phyloP scores from a whole-genome alignment of 1,284 basidiomycete species.

The Paramarasmius palmivorus region DNA sequence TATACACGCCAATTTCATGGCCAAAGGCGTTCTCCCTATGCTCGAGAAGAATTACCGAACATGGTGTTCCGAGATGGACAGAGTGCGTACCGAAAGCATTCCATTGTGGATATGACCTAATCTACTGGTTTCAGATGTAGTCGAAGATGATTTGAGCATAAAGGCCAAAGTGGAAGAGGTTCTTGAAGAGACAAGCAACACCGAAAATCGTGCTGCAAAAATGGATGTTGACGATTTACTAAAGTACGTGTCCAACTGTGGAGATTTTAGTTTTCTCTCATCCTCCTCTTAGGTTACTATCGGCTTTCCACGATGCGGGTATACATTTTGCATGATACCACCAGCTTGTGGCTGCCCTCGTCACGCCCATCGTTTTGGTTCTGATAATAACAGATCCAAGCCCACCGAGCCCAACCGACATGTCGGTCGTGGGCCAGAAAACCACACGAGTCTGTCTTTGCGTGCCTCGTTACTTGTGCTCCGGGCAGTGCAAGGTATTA shows the following conservation, averaged over 20 bases:
- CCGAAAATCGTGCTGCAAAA: constrained; percentile 76
- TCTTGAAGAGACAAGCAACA: constrained; percentile 64
- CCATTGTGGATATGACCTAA: background rate
- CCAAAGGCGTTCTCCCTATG: constrained; percentile 94
- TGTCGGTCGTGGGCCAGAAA: too few relatives aligned
- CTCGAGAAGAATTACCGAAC: constrained; percentile 93
- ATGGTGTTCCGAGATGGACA: constrained; percentile 85
- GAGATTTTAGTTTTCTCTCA: background rate
- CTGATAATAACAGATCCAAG: too few relatives aligned
- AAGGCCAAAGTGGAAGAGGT: constrained; percentile 78
- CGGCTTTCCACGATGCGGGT: constrained; percentile 82
- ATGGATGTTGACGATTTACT: constrained; percentile 86
- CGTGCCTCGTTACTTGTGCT: too few relatives aligned
- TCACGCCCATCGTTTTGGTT: too few relatives aligned
- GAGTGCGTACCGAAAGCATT: constrained; percentile 43
- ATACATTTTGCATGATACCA: constrained; percentile 47
- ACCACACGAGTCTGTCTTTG: too few relatives aligned
- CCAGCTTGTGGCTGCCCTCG: too few relatives aligned
- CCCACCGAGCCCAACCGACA: too few relatives aligned
- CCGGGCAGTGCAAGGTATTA: too few relatives aligned
- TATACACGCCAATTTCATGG: constrained; percentile 84
- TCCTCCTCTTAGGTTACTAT: constrained; percentile 44
- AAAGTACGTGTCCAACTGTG: constrained; percentile 46
- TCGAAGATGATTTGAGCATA: constrained; percentile 74
- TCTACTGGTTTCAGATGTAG: constrained; percentile 52